Percentiles rank a stretch among this genome's conserved stretches.
These are phyloP conservation scores for Russula ochroleuca DNA, from an alignment of 768 basidiomycete genomes.

Conservation along the genomic window DNA sequence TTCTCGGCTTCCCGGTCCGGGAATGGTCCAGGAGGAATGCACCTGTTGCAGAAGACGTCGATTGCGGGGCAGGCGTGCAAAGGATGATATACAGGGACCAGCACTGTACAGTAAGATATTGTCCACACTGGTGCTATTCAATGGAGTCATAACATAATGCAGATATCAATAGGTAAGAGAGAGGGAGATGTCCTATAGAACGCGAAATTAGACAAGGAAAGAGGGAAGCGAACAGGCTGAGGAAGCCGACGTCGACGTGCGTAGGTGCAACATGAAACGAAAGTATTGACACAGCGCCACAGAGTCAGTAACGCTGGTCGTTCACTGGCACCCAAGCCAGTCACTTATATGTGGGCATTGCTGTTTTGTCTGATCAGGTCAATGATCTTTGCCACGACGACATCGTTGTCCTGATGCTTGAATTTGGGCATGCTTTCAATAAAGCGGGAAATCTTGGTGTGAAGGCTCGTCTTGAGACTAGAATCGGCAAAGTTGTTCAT, in stretches of 20 bases:
- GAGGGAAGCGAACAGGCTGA: not conserved
- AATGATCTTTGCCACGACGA: not conserved
- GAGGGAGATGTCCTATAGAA: not conserved
- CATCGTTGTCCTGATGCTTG: not conserved
- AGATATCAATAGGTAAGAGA: not conserved
- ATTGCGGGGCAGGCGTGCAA: not conserved
- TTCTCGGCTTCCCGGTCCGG: not conserved
- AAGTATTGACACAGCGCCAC: not conserved
- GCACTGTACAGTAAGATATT: not conserved
- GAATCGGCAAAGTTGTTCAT: not conserved
- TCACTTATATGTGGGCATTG: not conserved
- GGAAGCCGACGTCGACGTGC: not conserved
- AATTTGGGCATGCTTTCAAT: not conserved
- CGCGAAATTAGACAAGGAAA: not conserved
- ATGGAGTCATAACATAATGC: not conserved
- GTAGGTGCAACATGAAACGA: not conserved
- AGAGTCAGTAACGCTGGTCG: not conserved
- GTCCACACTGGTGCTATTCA: not conserved
- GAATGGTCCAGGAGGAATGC: not conserved
- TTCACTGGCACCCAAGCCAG: not conserved
- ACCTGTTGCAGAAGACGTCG: not conserved
- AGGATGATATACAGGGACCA: not conserved
- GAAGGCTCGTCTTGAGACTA: not conserved
- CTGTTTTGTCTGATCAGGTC: slow-evolving; percentile 3
- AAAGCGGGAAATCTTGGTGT: slow-evolving; percentile 1